Evolutionary conservation across 176 grass and related monocot genomes (phyloP).

Genomic region (Urochloa ruziziensis): DNA sequence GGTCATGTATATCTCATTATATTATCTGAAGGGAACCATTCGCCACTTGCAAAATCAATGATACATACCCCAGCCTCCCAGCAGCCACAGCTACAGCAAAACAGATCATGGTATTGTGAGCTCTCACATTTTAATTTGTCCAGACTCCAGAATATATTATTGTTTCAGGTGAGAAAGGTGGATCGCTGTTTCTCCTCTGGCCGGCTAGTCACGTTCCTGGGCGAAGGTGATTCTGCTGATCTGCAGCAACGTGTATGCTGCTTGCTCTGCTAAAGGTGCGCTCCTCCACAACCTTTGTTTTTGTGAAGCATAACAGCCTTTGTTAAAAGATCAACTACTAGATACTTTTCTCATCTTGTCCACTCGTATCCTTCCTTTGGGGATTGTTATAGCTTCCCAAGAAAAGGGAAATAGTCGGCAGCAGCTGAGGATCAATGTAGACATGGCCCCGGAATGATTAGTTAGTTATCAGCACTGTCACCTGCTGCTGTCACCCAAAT

Average conservation of each 20-base stretch:
- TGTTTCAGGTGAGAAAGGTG: slow-evolving; percentile 13
- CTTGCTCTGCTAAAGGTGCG: slow-evolving; percentile 35
- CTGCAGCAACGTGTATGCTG: slow-evolving; percentile 23
- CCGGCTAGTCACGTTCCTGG: slow-evolving; percentile 18
- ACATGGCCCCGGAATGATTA: slow-evolving; percentile 26
- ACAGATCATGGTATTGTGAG: neutral
- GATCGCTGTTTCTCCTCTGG: slow-evolving; percentile 34
- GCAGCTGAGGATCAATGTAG: slow-evolving; percentile 16
- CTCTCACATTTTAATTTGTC: neutral
- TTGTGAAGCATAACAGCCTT: slow-evolving; percentile 41
- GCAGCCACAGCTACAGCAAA: neutral
- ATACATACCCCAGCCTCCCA: neutral
- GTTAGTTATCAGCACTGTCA: slow-evolving; percentile 39
- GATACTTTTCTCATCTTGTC: slow-evolving; percentile 40
- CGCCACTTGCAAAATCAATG: neutral
- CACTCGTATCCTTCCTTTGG: slow-evolving; percentile 32
- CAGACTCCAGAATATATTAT: neutral
- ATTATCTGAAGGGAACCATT: slow-evolving; percentile 7
- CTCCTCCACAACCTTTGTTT: slow-evolving; percentile 41
- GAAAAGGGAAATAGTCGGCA: slow-evolving; percentile 26
- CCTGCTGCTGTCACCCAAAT: slow-evolving; percentile 11
- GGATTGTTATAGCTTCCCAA: slow-evolving; percentile 34
- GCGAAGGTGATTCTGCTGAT: slow-evolving; percentile 29
- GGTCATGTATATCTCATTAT: neutral
- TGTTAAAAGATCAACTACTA: slow-evolving; percentile 39